A percentile compares a stretch with the other conserved stretches of the same genome.
phyloP scores from a whole-genome alignment of 2,329 filamentous ascomycete genomes.

The Penicillium sp. region DNA sequence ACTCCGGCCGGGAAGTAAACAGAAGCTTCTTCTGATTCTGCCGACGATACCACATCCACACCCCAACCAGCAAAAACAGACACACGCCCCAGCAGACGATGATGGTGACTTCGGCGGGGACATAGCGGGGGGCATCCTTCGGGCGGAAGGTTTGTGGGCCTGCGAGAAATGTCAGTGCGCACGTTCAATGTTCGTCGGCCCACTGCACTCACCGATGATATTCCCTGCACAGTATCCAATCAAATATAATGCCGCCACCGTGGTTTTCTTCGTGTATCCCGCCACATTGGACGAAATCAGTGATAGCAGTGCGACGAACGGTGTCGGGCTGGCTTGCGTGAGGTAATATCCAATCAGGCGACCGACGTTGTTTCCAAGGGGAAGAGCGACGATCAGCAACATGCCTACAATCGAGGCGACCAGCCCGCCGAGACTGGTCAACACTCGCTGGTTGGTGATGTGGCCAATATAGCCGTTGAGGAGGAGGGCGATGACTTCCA shows the following conservation, averaged over 20 bases:
- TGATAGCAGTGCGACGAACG: slow-evolving; percentile 65
- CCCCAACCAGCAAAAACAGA: slow-evolving; percentile 59
- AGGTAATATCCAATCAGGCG: slow-evolving; percentile 67
- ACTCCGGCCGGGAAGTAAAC: slow-evolving; percentile 55
- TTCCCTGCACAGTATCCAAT: slow-evolving; percentile 56
- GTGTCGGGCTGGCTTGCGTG: slow-evolving; percentile 60
- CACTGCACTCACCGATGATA: slow-evolving; percentile 52
- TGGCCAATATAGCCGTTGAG: slow-evolving; percentile 60
- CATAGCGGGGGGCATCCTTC: slow-evolving; percentile 60
- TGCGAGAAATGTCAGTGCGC: slow-evolving; percentile 11
- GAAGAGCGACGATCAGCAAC: slow-evolving; percentile 65
- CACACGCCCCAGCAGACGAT: slow-evolving; percentile 60
- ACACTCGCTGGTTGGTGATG: slow-evolving; percentile 57
- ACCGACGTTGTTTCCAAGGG: slow-evolving; percentile 59
- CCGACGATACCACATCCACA: slow-evolving; percentile 62
- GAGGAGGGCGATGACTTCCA: slow-evolving; percentile 63
- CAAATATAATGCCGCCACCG: slow-evolving; percentile 51
- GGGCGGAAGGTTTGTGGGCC: slow-evolving; percentile 61
- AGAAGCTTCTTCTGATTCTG: slow-evolving; percentile 63
- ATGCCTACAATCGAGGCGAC: slow-evolving; percentile 60
- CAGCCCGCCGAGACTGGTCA: slow-evolving; percentile 57
- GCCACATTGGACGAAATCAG: slow-evolving; percentile 57
- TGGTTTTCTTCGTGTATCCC: slow-evolving; percentile 58
- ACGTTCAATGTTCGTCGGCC: background rate
- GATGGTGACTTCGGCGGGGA: slow-evolving; percentile 65